Evolutionary conservation across 257 asterid species (phyloP), one percentile per base, ranked within the genome.

Genomic region (Scutellaria galericulata): DNA sequence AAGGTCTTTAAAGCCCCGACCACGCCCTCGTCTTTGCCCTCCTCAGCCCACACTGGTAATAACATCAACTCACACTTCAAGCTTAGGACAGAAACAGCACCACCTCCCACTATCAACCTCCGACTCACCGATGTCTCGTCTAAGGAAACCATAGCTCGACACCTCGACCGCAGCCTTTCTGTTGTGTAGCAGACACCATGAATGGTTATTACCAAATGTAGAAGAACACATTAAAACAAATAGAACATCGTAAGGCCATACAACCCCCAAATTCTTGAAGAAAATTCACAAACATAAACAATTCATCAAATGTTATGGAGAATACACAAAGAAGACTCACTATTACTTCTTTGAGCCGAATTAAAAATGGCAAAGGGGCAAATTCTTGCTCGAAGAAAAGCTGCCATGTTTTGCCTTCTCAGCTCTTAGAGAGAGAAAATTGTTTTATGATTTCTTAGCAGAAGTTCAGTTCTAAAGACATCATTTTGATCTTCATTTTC

Each of bases 1-100:
- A 93, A 73, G 39, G 96, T 84, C 80, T 83, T 87, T 57, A 93
- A 45, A 3, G 96, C 86, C 61, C 87, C 97, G 51, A 82, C 56
- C 54, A 91, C 54, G 14, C 93, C 81, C 54, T 86, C 94, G 1
- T 84, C 86, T 13, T 86, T 66, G 20, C 73, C 86, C 51, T 84
- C 85, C 70, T 74, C 89, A 47, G 97, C 95, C 75, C 57, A 58
- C 37, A 87, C 86, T 41, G 91, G 90, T 64, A 52, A 63, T 46
- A 70, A 62, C 35, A 59, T 64, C 14, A 76, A 66, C 15, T 54
- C 79, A 58, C 66, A 69, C 75, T 64, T 86, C 62, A 74, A 14
- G 77, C 73, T 84, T 11, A 78, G 55, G 64, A 82, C 45, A 44
- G 87, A 79, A 79, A 66, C 79, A 65, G 69, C 76, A 58, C 75